Percentiles rank a stretch among this genome's conserved stretches.
These are phyloP conservation scores for Aeschynomene evenia DNA, from an alignment of 306 rosid species.

Conservation along the genomic window DNA sequence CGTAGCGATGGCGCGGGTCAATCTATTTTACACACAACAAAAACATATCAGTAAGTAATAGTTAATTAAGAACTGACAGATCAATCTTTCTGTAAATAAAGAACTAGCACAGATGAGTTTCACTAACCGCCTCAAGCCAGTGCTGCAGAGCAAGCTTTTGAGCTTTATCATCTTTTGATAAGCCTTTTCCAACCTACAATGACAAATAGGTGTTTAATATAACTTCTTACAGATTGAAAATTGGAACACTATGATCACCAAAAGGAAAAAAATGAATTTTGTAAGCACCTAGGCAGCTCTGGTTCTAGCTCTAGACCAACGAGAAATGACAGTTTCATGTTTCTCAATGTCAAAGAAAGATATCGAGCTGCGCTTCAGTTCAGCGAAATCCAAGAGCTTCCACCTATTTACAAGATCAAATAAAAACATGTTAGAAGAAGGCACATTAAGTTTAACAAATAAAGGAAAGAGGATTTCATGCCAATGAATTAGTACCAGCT, in stretches of 20 bases:
- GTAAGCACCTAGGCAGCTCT: slow-evolving; percentile 76
- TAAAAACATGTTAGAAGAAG: too few species aligned
- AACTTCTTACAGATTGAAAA: not conserved
- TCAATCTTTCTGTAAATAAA: not conserved
- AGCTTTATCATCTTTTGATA: slow-evolving; percentile 77
- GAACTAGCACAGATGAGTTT: slow-evolving; percentile 1
- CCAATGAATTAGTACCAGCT: slow-evolving; percentile 59
- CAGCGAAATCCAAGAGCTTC: slow-evolving; percentile 83
- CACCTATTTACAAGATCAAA: slow-evolving; percentile 54
- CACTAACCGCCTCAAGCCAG: slow-evolving; percentile 96
- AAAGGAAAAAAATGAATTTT: too few species aligned
- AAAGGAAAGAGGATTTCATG: not conserved
- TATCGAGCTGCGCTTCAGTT: slow-evolving; percentile 76
- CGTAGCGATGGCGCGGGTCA: slow-evolving; percentile 97
- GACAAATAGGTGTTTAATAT: too few species aligned
- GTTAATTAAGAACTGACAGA: slow-evolving; percentile 10
- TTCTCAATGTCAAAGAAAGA: slow-evolving; percentile 82
- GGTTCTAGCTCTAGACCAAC: slow-evolving; percentile 80
- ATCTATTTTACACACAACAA: slow-evolving; percentile 51
- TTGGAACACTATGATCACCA: not conserved
- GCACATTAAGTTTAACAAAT: not conserved
- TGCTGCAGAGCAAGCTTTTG: slow-evolving; percentile 89
- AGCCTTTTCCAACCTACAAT: slow-evolving; percentile 83
- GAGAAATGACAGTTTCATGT: slow-evolving; percentile 72
- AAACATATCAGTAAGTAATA: slow-evolving; percentile 33